Evolutionary conservation across 2,329 filamentous ascomycete genomes (phyloP), one percentile per base, ranked within the genome.

Genomic region (Aspergillus jensenii): DNA sequence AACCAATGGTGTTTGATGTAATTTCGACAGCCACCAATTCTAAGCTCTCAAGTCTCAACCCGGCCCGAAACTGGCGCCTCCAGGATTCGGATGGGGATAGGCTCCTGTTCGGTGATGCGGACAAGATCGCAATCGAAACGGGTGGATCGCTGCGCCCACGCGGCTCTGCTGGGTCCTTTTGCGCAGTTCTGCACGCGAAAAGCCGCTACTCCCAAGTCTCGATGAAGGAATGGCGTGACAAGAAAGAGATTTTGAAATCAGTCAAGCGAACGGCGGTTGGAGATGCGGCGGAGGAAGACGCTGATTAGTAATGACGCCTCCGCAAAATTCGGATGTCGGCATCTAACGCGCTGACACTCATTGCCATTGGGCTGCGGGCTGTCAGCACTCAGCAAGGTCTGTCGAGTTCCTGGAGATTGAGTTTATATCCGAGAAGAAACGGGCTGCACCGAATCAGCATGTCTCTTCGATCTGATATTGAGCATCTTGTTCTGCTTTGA

Each of bases 301-400:
- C n/a, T 3, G 44, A 39, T 55, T 55, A 55, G 35, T 55, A 47
- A 53, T 48, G 15, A 8, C n/a, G 25, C 40, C 50, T 35, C 23
- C 39, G n/a, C 41, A 40, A 37, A 37, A 47, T 14, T 44, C 53
- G 46, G 53, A 50, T 45, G 50, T 49, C 52, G 52, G 52, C 44
- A 47, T 47, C 52, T n/a, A 27, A 40, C 43, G 25, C 27, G 27
- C 27, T 9, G 27, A 4, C 27, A 31, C 8, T 31, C 9, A 31
- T 31, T 31, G 15, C 31, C 31, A 8, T 33, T 33, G 7, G 7
- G 31, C 31, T 31, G 27, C 27, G 27, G 33, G 15, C 35, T 14
- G 35, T 7, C 35, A 37, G 12, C 31, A 8, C 7, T 33, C 4
- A 8, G 6, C 35, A 37, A 37, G 12, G 14, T 37, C 35, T 37